Base-by-base conservation (phyloP, 345 rosid species). In the Pistacia vera region DNA sequence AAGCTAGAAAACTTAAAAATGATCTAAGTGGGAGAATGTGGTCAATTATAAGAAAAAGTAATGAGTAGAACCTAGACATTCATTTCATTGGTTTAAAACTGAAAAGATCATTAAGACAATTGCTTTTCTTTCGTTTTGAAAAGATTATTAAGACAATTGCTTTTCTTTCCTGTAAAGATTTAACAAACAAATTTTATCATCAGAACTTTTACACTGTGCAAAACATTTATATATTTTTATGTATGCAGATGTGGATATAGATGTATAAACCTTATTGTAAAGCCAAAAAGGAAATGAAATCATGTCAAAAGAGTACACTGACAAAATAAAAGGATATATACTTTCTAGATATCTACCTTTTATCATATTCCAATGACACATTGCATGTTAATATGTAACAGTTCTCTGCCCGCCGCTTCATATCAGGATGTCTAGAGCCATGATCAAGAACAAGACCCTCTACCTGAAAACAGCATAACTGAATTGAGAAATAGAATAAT, bases 391-490 rank as follows among this genome's bases (percentile, higher is more conserved):
- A 83, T 77, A 96, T 96, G 80, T 88, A 84, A 81, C 99, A 96
- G 73, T 94, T 94, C 78, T 96, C 99, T 8, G 98, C 97, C 67
- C 94, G 88, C 13, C 99, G 87, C 85, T 95, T 95, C 99, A 95
- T 95, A 79, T 95, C 99, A 71, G 99, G 99, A 87, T 95, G 99
- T 75, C 99, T 92, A 28, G 99, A 96, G 73, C 98, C 99, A 81
- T 96, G 99, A 75, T 96, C 99, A 71, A 96, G 93, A 59, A 96
- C 99, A 76, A 96, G 95, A 73, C 99, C 99, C 82, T 96, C 97
- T 84, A 96, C 90, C 99, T 96, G 71, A 46, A 59, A 63, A 35
- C 20, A 77, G 62, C 0, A 46, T 11, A 68, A n/a, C 25, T 52
- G 59, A 52, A 61, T 30, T 28, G 18, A 60, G 44, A 71, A 73